Base-by-base conservation (phyloP, 495 filamentous ascomycete species). In the Aspergillus kassunensis region DNA sequence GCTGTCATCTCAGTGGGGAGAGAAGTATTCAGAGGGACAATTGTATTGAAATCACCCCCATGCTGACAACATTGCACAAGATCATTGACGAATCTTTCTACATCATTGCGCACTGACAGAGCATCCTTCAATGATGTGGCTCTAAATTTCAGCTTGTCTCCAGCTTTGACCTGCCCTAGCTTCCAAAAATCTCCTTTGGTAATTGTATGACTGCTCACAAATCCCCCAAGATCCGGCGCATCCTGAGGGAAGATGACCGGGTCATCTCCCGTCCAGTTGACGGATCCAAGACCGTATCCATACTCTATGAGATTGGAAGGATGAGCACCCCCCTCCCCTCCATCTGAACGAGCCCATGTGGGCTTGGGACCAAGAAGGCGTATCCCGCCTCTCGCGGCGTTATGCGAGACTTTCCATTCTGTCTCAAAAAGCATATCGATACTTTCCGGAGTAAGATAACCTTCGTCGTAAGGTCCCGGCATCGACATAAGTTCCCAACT, bases 251-350 rank as follows among this genome's bases (percentile, higher is more conserved):
- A 80, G 30, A 86, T 80, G 24, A 76, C 77, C 7, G 78, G 70
- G 40, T 77, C 75, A 47, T 83, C 80, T 3, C 81, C 81, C 0
- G 77, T 81, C 73, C 75, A 84, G 54, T 82, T 83, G 12, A 83
- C 46, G 0, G 73, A 67, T 1, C 80, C 79, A 1, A 71, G 67
- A 1, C 75, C 71, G 61, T 84, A 84, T 7, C 79, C 79, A 59
- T 81, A 84, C 46, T 86, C 81, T 16, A 80, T 66, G 5, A 82
- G 57, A 53, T 86, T 84, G 12, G 69, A 75, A 0, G 82, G 82
- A 61, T 86, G 82, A 4, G 73, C 63, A 0, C 82, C 82, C 16
- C 79, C 82, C 30, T 83, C 81, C 10, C 80, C 81, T 16, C 82
- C 82, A 57, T 82, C 74, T 15, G 65, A 59, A 19, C 82, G 67